Percentiles rank a stretch among this genome's conserved stretches.
Evolutionary conservation across 768 basidiomycete genomes (phyloP).

Genomic region (Macrocybe gigantea): DNA sequence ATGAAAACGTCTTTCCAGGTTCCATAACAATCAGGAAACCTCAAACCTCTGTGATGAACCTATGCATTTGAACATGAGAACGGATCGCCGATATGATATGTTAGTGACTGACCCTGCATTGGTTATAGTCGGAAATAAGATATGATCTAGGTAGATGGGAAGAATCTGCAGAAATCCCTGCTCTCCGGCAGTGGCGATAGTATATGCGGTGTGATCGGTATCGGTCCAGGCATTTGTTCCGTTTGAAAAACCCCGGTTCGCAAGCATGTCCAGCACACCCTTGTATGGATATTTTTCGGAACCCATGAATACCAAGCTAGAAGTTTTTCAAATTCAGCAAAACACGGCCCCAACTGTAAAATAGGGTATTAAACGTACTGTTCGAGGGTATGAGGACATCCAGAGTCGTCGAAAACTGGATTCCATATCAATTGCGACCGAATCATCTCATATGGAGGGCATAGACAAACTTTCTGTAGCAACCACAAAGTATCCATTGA

Average conservation of each 20-base stretch:
- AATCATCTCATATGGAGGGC: not conserved
- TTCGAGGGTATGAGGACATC: slow-evolving; percentile 94
- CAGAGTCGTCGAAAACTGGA: slow-evolving; percentile 88
- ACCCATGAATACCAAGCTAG: slow-evolving; percentile 88
- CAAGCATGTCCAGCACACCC: slow-evolving; percentile 90
- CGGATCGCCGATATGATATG: not conserved
- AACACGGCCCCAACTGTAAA: slow-evolving; percentile 1
- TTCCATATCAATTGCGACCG: not conserved
- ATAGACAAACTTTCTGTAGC: slow-evolving; percentile 70
- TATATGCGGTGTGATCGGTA: slow-evolving; percentile 92
- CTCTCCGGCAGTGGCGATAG: slow-evolving; percentile 90
- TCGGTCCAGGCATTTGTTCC: slow-evolving; percentile 98
- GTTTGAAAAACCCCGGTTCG: slow-evolving; percentile 89
- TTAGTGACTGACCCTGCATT: slow-evolving; percentile 64
- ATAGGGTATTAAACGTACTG: slow-evolving; percentile 50
- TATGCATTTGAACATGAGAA: slow-evolving; percentile 9
- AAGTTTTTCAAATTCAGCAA: slow-evolving; percentile 3
- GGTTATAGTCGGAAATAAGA: slow-evolving; percentile 92
- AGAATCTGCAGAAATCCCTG: slow-evolving; percentile 85
- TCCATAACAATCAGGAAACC: slow-evolving; percentile 1
- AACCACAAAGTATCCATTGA: slow-evolving; percentile 88
- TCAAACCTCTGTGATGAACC: slow-evolving; percentile 55
- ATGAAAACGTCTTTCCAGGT: slow-evolving; percentile 5
- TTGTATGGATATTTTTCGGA: slow-evolving; percentile 95
- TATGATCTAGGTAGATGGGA: slow-evolving; percentile 92